A percentile compares a stretch with the other conserved stretches of the same genome.
Conservation (phyloP, 2,329 filamentous ascomycete species). For the Cladophialophora chaetospira region DNA sequence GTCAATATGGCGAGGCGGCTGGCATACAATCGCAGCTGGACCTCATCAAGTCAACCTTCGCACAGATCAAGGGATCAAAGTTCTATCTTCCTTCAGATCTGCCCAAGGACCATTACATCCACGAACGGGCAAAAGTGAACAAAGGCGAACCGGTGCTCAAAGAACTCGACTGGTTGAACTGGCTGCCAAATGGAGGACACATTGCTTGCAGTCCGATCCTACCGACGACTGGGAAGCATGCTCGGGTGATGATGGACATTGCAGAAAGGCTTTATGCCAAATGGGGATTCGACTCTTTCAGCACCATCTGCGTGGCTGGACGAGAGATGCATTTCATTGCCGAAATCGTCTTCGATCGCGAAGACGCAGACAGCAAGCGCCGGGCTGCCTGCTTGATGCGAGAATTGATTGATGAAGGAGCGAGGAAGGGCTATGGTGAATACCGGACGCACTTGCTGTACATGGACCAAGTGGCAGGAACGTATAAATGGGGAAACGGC, state of each 20-base stretch:
- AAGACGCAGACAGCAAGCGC: slow-evolving; percentile 43
- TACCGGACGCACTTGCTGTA: slow-evolving; percentile 50
- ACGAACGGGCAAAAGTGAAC: slow-evolving; percentile 35
- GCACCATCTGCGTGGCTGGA: slow-evolving; percentile 53
- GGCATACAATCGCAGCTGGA: slow-evolving; percentile 11
- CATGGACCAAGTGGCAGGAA: slow-evolving; percentile 50
- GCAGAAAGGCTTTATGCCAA: slow-evolving; percentile 49
- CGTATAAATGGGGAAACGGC: slow-evolving; percentile 47
- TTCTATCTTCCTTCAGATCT: slow-evolving; percentile 48
- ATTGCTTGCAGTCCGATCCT: slow-evolving; percentile 57
- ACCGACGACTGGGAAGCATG: slow-evolving; percentile 52
- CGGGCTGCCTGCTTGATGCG: slow-evolving; percentile 43
- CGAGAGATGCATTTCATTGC: slow-evolving; percentile 60
- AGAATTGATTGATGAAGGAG: slow-evolving; percentile 40
- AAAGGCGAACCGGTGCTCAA: slow-evolving; percentile 34
- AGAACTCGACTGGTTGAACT: slow-evolving; percentile 51
- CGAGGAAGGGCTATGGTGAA: slow-evolving; percentile 48
- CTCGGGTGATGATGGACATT: slow-evolving; percentile 49
- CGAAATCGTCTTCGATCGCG: slow-evolving; percentile 56
- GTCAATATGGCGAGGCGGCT: slow-evolving; percentile 40
- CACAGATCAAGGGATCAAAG: slow-evolving; percentile 44
- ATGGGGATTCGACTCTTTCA: slow-evolving; percentile 54
- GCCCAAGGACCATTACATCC: slow-evolving; percentile 36
- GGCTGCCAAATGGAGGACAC: slow-evolving; percentile 55
- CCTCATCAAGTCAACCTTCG: slow-evolving; percentile 49